Base-by-base conservation (phyloP, 768 basidiomycete genomes). In the Naganishia randhawae region DNA sequence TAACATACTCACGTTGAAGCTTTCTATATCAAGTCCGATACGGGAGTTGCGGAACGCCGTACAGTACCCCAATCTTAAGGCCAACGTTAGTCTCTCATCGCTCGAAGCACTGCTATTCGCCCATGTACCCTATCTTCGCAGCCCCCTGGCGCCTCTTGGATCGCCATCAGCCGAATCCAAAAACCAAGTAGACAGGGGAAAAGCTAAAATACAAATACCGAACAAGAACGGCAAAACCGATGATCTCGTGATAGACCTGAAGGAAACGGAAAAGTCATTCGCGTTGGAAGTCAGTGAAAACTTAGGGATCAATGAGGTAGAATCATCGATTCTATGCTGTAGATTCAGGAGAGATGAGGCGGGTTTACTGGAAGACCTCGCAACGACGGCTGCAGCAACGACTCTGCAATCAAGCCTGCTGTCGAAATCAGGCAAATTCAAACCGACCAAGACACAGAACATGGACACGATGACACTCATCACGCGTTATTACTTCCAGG, bases 231-330 rank as follows among this genome's bases (percentile, higher is more conserved):
- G 66, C 22, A 67, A 67, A 19, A 37, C 42, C n/a, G 50, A 17
- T 33, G 57, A 67, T 17, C 45, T 68, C 1, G 27, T n/a, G 22
- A 35, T 70, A 50, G 61, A 61, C 13, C 33, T 67, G 11, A 27
- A 41, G n/a, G 57, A 70, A 11, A 48, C 37, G 9, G 65, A 70
- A 27, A 57, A 31, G 19, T 9, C 31, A 11, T 45, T 65, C 4
- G 69, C 65, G 1, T 16, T 63, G 17, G 63, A 50, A 32, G n/a
- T 70, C 45, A 70, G 69, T 31, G 65, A 70, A 17, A 50, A 50
- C n/a, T 32, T 70, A 13, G 61, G 39, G 4, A 67, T 70, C 22
- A 55, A 66, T 41, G 65, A 70, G 35, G 65, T 67, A 9, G 69
- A 70, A 53, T 55, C 69, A 19, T 17, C 61, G 19, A 51, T 70